Evolutionary conservation across 2,329 filamentous ascomycete species (phyloP).

Genomic region (Monosporascus sp.): DNA sequence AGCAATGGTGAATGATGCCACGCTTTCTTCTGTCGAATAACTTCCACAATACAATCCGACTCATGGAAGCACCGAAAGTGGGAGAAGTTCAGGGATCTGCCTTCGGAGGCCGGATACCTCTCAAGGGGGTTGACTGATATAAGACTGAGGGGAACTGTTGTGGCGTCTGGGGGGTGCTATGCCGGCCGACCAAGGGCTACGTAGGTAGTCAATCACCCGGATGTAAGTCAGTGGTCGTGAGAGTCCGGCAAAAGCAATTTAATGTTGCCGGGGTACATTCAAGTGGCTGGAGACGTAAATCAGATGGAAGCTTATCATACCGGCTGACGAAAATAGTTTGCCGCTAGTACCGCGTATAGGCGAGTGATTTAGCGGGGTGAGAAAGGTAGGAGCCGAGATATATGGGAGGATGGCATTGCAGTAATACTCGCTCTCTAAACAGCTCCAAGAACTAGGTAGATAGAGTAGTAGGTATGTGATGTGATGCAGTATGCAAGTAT

Average conservation of each 20-base stretch:
- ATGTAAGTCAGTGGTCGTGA: neutral
- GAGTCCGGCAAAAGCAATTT: neutral
- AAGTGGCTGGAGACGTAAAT: neutral
- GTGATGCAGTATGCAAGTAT: neutral
- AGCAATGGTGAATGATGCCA: conserved; percentile 2
- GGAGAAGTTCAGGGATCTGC: neutral
- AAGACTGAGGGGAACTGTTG: neutral
- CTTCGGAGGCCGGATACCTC: neutral
- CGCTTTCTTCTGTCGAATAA: neutral
- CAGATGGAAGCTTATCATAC: neutral
- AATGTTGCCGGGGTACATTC: neutral
- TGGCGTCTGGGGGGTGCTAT: neutral
- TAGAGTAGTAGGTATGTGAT: neutral
- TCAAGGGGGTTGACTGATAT: neutral
- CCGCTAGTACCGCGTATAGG: too few relatives aligned
- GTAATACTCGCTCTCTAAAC: too few relatives aligned
- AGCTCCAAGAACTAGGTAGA: neutral
- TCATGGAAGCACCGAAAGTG: neutral
- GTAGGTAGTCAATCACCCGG: neutral
- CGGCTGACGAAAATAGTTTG: neutral
- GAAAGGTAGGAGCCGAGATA: too few relatives aligned
- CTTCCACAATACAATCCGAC: neutral
- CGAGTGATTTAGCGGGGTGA: too few relatives aligned
- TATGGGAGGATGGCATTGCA: too few relatives aligned
- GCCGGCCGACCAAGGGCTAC: neutral